Evolutionary conservation across 441 rosid species (phyloP).

Genomic region (Jatropha multifida): DNA sequence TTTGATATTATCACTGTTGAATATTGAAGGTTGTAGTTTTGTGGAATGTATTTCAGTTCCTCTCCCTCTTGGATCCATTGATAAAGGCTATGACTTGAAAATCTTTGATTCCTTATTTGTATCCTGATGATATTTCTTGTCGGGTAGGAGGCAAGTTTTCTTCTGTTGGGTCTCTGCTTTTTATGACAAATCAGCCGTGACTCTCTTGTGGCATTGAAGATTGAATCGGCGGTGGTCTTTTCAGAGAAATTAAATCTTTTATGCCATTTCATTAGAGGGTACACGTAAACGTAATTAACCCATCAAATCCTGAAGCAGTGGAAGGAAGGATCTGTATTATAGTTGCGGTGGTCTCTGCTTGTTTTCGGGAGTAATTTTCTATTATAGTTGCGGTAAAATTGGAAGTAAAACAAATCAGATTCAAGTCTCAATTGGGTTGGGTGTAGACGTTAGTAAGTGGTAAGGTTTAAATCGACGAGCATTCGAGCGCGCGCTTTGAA

Average conservation of each 20-base stretch:
- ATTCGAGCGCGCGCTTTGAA: too few relatives aligned
- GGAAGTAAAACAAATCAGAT: too few relatives aligned
- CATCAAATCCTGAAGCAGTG: too few relatives aligned
- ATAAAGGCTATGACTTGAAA: conserved; percentile 20
- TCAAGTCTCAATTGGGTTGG: too few relatives aligned
- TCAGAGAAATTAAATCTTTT: neutral
- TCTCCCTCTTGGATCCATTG: neutral
- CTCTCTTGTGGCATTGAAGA: neutral
- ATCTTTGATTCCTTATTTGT: neutral
- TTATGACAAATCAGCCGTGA: neutral
- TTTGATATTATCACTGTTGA: conserved; percentile 23
- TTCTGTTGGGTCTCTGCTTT: neutral
- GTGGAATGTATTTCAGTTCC: conserved; percentile 13
- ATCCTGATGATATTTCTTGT: neutral
- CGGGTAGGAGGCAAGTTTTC: neutral
- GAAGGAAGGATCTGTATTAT: too few relatives aligned
- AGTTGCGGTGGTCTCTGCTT: too few relatives aligned
- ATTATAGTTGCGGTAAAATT: too few relatives aligned
- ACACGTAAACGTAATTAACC: too few relatives aligned
- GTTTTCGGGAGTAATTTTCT: too few relatives aligned
- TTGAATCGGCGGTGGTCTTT: neutral
- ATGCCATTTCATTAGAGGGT: too few relatives aligned
- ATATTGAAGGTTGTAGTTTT: conserved; percentile 24
- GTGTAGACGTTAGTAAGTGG: too few relatives aligned
- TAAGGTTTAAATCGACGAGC: too few relatives aligned